Base-by-base conservation (phyloP, 352 stramenopile species). In the Pseudoperonospora humuli region DNA sequence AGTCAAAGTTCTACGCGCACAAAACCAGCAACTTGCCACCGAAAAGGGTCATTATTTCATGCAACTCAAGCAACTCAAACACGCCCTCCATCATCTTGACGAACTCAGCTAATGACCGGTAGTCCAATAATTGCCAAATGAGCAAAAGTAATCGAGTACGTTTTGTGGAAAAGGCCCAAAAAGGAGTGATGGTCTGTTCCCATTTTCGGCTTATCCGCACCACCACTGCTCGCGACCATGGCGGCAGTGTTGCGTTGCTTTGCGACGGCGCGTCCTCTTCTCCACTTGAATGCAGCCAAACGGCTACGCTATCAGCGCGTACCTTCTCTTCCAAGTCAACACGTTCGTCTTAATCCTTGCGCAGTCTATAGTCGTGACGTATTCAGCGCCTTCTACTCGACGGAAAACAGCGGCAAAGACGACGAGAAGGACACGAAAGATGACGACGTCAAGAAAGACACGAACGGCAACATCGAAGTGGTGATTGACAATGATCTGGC, bases 21-120 rank as follows among this genome's bases (percentile, higher is more conserved):
- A 89, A 36, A 89, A 84, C 50, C 54, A 83, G 50, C 69, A 82
- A 10, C 62, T 92, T 29, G 39, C 54, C 20, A 40, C 52, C 17
- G 79, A 92, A 32, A 82, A 77, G 41, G 61, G 84, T 14, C 64
- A 80, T 18, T 89, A 87, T 45, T 84, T 86, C 29, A 63, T 41
- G 24, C 79, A 92, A 41, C 62, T 88, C 7, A 78, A 83, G 58
- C 76, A 87, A 31, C 73, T 92, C 24, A 82, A 82, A 38, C 62
- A 71, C 37, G 76, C 74, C 6, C 58, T 91, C 14, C 69, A 76
- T n/a, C 73, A 87, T 35, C 51, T 90, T 9, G 73, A 90, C 27
- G 67, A 82, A 40, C 60, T 86, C n/a, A 58, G 17, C 29, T 61
- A 21, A 31, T n/a, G n/a, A n/a, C n/a, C n/a, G n/a, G n/a, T n/a